These are phyloP conservation scores for Echeveria elegans DNA, from an alignment of 164 flowering plant species.

Conservation along the genomic window DNA sequence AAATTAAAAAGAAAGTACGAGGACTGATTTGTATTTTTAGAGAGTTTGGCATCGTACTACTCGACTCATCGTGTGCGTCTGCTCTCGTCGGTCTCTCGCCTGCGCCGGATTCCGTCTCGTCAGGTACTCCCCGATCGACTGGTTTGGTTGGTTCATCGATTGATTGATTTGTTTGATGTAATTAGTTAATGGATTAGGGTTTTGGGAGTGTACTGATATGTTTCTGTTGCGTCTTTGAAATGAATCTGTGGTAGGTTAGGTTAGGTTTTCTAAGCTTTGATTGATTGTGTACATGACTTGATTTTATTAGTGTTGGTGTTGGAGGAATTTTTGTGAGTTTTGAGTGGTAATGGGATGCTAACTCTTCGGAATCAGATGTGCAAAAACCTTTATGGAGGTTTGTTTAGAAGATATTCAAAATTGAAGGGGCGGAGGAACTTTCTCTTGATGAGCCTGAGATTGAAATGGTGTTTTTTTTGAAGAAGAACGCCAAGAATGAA, in stretches of 20 bases:
- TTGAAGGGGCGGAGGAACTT: too few relatives aligned
- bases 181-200: not conserved
- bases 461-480: too few relatives aligned
- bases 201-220: not conserved
- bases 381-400: too few relatives aligned
- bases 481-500: too few relatives aligned
- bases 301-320: not conserved
- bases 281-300: not conserved
- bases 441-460: too few relatives aligned
- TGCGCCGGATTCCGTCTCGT: not conserved
- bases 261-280: not conserved
- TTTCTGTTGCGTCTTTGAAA: not conserved
- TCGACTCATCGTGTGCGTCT: not conserved
- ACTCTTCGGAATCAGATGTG: too few relatives aligned
- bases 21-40: not conserved
- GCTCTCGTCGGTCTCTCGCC: too few relatives aligned
- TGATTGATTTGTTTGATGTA: not conserved
- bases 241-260: not conserved
- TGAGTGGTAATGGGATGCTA: too few relatives aligned
- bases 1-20: not conserved
- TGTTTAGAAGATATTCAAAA: too few relatives aligned
- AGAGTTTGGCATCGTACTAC: not conserved
- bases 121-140: conserved; percentile 5
- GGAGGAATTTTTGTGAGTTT: too few relatives aligned
- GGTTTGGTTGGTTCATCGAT: not conserved